phyloP scores from a whole-genome alignment of 768 basidiomycete genomes.

The Sutorius australiensis region DNA sequence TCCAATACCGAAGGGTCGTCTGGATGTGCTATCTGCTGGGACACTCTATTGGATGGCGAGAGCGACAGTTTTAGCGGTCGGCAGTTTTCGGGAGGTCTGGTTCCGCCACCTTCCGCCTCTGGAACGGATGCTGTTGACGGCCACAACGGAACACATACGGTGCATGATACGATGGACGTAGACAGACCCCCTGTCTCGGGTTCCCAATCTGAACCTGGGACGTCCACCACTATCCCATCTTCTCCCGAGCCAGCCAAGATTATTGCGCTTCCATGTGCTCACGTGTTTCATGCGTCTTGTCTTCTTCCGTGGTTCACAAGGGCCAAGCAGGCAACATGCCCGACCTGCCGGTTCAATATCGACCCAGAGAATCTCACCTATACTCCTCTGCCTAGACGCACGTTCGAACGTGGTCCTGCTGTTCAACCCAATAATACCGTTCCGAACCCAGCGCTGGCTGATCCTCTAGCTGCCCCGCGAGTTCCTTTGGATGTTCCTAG shows the following conservation, averaged over 20 bases:
- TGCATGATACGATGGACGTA: conserved; percentile 16
- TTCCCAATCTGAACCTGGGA: conserved; percentile 11
- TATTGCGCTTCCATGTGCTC: conserved; percentile 72
- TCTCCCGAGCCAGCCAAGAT: conserved; percentile 39
- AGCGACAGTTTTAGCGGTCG: conserved; percentile 32
- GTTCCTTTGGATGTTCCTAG: conserved; percentile 4
- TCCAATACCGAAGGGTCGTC: conserved; percentile 37
- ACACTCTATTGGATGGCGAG: conserved; percentile 50
- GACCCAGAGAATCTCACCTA: conserved; percentile 74
- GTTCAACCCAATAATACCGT: conserved; percentile 10
- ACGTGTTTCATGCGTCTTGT: conserved; percentile 77
- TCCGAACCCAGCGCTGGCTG: conserved; percentile 13
- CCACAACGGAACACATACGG: conserved; percentile 5
- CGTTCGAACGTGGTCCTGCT: conserved; percentile 14
- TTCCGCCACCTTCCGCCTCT: neutral
- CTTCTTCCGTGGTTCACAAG: conserved; percentile 81
- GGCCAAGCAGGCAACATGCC: conserved; percentile 76
- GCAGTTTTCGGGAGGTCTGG: conserved; percentile 9
- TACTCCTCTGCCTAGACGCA: conserved; percentile 18
- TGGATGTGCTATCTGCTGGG: conserved; percentile 76
- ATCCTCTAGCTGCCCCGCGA: conserved; percentile 4
- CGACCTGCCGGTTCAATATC: conserved; percentile 79
- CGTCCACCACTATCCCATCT: conserved; percentile 4
- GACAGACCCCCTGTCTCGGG: conserved; percentile 13
- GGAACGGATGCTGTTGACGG: neutral